Evolutionary conservation across 2,329 filamentous ascomycete genomes (phyloP).

Genomic region (Colletotrichum karsti): DNA sequence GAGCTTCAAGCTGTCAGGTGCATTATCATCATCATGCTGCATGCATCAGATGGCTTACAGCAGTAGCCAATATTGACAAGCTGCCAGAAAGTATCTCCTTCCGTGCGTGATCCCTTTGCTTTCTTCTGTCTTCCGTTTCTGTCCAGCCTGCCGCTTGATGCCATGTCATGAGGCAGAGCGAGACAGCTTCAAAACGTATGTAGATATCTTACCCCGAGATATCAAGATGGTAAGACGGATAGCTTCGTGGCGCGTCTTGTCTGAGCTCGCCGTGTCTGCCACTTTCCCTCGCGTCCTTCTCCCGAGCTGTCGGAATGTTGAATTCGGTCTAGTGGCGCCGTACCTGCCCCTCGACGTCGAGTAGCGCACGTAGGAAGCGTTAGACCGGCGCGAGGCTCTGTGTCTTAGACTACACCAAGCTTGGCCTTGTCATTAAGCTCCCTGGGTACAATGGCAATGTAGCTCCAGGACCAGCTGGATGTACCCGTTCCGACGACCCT

Average conservation of each 20-base stretch:
- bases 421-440: background rate
- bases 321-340: constrained; percentile 18
- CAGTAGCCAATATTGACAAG: background rate
- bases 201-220: background rate
- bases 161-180: background rate
- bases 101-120: background rate
- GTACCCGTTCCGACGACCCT: constrained; percentile 17
- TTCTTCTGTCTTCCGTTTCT: background rate
- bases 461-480: background rate
- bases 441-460: background rate
- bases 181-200: background rate
- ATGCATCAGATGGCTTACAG: background rate
- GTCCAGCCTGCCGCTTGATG: background rate
- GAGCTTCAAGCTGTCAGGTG: constrained; percentile 5
- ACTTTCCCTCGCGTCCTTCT: constrained; percentile 8
- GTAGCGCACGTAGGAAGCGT: constrained; percentile 6
- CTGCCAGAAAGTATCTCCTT: background rate
- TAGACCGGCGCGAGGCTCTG: constrained; percentile 20
- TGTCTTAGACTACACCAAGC: constrained; percentile 16
- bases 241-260: constrained; percentile 16
- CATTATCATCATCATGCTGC: background rate
- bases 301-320: constrained; percentile 27
- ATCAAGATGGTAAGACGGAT: background rate
- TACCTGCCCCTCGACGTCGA: constrained; percentile 15
- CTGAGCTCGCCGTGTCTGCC: background rate